Evolutionary conservation across 148 eudicot genomes (phyloP), one percentile per base, ranked within the genome.

Genomic region (Cornus controversa): DNA sequence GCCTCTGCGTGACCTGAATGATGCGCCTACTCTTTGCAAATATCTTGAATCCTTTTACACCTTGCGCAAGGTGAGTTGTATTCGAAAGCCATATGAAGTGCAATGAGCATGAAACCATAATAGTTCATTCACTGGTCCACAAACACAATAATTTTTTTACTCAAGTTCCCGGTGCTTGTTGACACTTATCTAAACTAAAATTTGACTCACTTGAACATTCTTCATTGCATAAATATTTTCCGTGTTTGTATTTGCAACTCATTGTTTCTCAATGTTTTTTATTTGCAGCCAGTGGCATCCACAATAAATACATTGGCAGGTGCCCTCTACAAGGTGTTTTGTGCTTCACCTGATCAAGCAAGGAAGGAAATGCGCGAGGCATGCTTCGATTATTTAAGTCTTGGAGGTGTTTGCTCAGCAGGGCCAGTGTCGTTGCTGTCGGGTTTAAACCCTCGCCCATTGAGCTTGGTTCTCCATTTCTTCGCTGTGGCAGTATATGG

Each of bases 271-370:
- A 2, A 10, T 78, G 22, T 64, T 72, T 67, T 67, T 72, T 60
- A 62, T 18, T 62, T 82, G 81, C 90, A 93, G 97, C 97, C 97
- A 29, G 95, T 93, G 60, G 97, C 97, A 76, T 91, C 98, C 11
- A 93, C 98, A 2, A 93, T 93, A 81, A 93, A 93, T 80, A 91
- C 96, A 64, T 80, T 93, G 75, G 98, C 96, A 3, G 98, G 96
- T 73, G 98, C 98, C 60, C 77, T 93, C 15, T 93, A 93, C 72
- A 88, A 90, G 85, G 93, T 90, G 25, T 90, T 92, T 23, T 78
- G 88, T 79, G 92, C 97, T 69, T 91, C 96, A 34, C 91, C 96
- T 24, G 96, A 91, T 75, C 86, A 88, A 74, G 96, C 97, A 77
- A 75, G 84, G 64, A 88, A 84, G 74, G 97, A 92, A 85, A 91